These are phyloP conservation scores for Phialophora expanda DNA, from an alignment of 2,329 filamentous ascomycete species.

Conservation along the genomic window DNA sequence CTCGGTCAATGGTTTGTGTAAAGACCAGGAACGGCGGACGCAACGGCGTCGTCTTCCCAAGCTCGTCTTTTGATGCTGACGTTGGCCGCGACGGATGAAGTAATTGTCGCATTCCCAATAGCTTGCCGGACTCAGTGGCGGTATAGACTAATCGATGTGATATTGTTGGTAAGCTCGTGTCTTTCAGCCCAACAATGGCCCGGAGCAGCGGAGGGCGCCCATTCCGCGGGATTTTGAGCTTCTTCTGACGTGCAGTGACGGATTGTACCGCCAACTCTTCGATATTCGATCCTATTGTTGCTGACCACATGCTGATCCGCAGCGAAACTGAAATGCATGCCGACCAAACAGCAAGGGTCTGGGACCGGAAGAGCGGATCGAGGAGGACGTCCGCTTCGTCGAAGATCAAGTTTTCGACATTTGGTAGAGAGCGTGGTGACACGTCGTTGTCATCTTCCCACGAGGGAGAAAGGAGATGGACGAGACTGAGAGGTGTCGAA, in stretches of 20 bases:
- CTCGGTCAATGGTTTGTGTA: slow-evolving; percentile 92
- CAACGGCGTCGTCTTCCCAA: slow-evolving; percentile 62
- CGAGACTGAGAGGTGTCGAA: slow-evolving; percentile 76
- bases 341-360: slow-evolving; percentile 83
- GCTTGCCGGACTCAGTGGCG: slow-evolving; percentile 89
- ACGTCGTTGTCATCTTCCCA: slow-evolving; percentile 42
- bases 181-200: slow-evolving; percentile 93
- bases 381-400: slow-evolving; percentile 96
- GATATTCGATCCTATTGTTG: slow-evolving; percentile 93
- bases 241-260: slow-evolving; percentile 60
- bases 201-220: slow-evolving; percentile 67
- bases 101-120: slow-evolving; percentile 87
- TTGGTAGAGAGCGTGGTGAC: slow-evolving; percentile 61
- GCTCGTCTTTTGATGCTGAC: slow-evolving; percentile 48
- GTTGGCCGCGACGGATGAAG: slow-evolving; percentile 68
- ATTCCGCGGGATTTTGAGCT: slow-evolving; percentile 45
- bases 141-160: slow-evolving; percentile 87
- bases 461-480: slow-evolving; percentile 69
- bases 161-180: slow-evolving; percentile 92
- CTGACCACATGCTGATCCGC: slow-evolving; percentile 85
- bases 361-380: slow-evolving; percentile 85
- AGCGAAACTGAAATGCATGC: slow-evolving; percentile 74
- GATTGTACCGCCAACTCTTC: slow-evolving; percentile 77
- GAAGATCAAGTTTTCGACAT: slow-evolving; percentile 75
- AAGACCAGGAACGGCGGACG: slow-evolving; percentile 93